Percentiles rank a stretch among this genome's conserved stretches.
These are phyloP conservation scores for Neonectria sp. DNA, from an alignment of 2,329 filamentous ascomycete genomes.

Conservation along the genomic window DNA sequence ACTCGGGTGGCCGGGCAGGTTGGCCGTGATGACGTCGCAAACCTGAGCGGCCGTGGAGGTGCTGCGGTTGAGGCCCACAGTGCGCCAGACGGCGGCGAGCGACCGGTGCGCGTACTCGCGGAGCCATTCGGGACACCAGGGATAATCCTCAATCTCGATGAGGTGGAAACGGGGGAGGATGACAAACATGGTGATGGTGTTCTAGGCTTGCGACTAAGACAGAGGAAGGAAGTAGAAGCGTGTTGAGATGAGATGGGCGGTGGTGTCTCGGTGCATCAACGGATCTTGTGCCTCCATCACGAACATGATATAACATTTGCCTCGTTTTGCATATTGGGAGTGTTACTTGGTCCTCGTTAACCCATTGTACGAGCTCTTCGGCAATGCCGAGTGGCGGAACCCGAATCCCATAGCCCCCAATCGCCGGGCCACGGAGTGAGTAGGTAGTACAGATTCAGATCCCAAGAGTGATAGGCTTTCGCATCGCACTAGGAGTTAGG, in stretches of 20 bases:
- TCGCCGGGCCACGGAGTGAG: background rate
- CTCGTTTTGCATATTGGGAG: background rate
- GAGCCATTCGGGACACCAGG: constrained; percentile 43
- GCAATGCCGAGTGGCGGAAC: constrained; percentile 27
- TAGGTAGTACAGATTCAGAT: background rate
- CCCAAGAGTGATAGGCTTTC: too few species aligned
- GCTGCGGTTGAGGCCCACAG: constrained; percentile 40
- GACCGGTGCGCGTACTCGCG: constrained; percentile 43
- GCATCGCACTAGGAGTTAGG: background rate
- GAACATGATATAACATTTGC: constrained; percentile 14
- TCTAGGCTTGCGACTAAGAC: constrained; percentile 2
- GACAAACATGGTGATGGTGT: constrained; percentile 33
- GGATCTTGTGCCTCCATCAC: background rate
- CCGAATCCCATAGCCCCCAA: constrained; percentile 10
- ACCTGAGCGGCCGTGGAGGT: constrained; percentile 36
- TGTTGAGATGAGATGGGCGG: background rate
- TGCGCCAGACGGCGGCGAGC: constrained; percentile 39
- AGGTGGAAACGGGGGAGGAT: constrained; percentile 42
- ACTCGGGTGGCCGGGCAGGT: constrained; percentile 37
- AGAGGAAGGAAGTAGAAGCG: background rate
- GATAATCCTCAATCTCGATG: constrained; percentile 43
- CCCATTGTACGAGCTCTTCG: background rate
- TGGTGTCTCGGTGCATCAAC: too few species aligned
- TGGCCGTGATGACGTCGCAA: constrained; percentile 39
- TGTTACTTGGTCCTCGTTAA: background rate